A percentile compares a stretch with the other conserved stretches of the same genome.
These are phyloP conservation scores for Euphorbia peplus DNA, from an alignment of 345 rosid genomes.

Conservation along the genomic window DNA sequence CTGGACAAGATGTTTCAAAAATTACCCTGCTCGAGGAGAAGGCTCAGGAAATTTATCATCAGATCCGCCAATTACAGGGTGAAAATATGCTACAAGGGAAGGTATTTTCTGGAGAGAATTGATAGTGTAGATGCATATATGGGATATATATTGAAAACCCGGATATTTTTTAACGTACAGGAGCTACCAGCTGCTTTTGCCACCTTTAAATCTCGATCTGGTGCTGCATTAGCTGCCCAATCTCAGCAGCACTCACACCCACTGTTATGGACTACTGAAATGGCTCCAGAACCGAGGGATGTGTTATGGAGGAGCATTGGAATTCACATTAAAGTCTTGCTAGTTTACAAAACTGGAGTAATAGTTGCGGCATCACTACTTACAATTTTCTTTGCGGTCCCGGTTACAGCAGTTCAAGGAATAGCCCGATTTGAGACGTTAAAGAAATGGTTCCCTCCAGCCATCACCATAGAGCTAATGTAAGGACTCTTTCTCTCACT, in stretches of 20 bases:
- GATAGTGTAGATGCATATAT: too few species aligned
- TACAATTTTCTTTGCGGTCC: slow-evolving; percentile 81
- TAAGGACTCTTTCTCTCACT: slow-evolving; percentile 26
- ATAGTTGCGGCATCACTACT: slow-evolving; percentile 70
- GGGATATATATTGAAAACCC: background rate
- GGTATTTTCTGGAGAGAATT: slow-evolving; percentile 37
- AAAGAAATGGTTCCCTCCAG: slow-evolving; percentile 86
- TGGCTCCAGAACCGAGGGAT: slow-evolving; percentile 87
- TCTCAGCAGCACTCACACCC: slow-evolving; percentile 86
- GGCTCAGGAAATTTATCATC: slow-evolving; percentile 51
- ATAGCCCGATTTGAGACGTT: slow-evolving; percentile 82
- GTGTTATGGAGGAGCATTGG: slow-evolving; percentile 73
- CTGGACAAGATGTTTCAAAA: slow-evolving; percentile 30
- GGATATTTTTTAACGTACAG: slow-evolving; percentile 29
- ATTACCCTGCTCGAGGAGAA: slow-evolving; percentile 49
- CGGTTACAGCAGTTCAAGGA: slow-evolving; percentile 93
- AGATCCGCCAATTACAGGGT: slow-evolving; percentile 51
- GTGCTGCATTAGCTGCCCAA: slow-evolving; percentile 71
- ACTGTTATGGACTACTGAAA: slow-evolving; percentile 63
- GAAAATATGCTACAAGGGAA: slow-evolving; percentile 52
- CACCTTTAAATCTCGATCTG: slow-evolving; percentile 67
- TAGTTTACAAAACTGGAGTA: slow-evolving; percentile 60
- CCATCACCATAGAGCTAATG: slow-evolving; percentile 74
- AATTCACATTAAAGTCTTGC: slow-evolving; percentile 47
- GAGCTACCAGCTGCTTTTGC: slow-evolving; percentile 85